Evolutionary conservation across 345 rosid genomes (phyloP), one percentile per base, ranked within the genome.

Genomic region (Ceriops zippeliana): DNA sequence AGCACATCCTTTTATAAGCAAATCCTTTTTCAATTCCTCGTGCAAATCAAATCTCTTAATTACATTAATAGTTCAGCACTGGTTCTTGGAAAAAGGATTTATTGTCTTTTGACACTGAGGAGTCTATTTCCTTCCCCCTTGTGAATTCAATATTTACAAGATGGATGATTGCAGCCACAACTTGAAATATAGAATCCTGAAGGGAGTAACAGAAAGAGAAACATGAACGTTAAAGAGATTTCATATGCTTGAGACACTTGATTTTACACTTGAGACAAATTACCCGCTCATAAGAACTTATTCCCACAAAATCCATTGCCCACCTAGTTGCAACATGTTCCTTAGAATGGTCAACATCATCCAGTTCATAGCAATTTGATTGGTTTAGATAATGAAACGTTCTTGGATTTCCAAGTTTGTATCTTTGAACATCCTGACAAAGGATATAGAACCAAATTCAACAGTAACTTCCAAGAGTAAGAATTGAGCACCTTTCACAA

Each of bases 261-360:
- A 52, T 42, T 21, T 61, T 73, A 11, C 31, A 21, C 2, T 32
- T 67, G 49, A 79, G 79, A 47, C 31, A 62, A 62, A 56, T 20
- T 8, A n/a, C 99, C 99, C 91, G 99, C 80, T 95, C 97, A 27
- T 84, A 84, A 54, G 88, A 65, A 83, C 84, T 82, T 62, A 95
- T 95, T 63, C 99, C 99, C 26, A 95, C 98, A 67, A 91, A 75
- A 73, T 95, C 98, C 99, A 95, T 91, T 13, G 98, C 99, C 79
- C 78, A 87, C 79, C 86, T 88, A 38, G 99, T 95, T 52, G 86
- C 92, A 57, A 74, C 60, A 70, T 95, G 90, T 65, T 95, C 99
- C 83, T 91, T 85, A 7, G 87, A 82, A 70, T 91, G 96, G 80
- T 91, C 87, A 70, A 91, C 38, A 49, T 86, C 85, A 63, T 95